Percentiles rank a stretch among this genome's conserved stretches.
phyloP scores from a whole-genome alignment of 163 green algal genomes.

The Chlamydomonas reinhardtii region DNA sequence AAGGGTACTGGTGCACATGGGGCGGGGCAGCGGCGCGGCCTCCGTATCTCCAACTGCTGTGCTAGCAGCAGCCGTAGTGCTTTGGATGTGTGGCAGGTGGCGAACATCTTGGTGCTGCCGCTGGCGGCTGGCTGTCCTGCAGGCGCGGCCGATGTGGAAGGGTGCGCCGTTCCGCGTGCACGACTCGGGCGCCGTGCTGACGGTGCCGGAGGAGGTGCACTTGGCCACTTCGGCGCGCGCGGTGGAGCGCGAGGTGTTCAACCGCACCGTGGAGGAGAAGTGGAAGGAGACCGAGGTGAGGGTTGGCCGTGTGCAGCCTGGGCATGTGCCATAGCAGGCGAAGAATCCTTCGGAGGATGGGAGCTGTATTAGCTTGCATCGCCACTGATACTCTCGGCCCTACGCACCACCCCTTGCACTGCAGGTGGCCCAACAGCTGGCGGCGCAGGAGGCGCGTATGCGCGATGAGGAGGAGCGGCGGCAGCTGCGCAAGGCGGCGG shows the following conservation, averaged over 20 bases:
- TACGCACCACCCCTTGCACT: too few relatives aligned
- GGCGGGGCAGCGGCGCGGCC: too few relatives aligned
- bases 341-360: too few relatives aligned
- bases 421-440: constrained; percentile 19
- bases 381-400: too few relatives aligned
- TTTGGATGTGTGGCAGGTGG: too few relatives aligned
- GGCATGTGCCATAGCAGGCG: too few relatives aligned
- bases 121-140: neutral
- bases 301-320: neutral
- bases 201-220: constrained; percentile 51
- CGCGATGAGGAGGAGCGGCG: constrained; percentile 55
- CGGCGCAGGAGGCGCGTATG: constrained; percentile 50
- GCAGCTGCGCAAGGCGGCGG: constrained; percentile 45
- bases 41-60: too few relatives aligned
- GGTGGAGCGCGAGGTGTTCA: constrained; percentile 56
- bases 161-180: constrained; percentile 48
- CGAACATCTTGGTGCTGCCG: too few relatives aligned
- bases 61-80: neutral
- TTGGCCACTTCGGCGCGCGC: constrained; percentile 55
- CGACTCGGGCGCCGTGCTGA: constrained; percentile 55
- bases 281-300: constrained; percentile 54
- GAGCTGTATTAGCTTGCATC: too few relatives aligned
- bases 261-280: constrained; percentile 55
- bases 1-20: too few relatives aligned
- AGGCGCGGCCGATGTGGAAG: constrained; percentile 59